Evolutionary conservation across 768 basidiomycete genomes (phyloP).

Genomic region (Agaricus blazei): DNA sequence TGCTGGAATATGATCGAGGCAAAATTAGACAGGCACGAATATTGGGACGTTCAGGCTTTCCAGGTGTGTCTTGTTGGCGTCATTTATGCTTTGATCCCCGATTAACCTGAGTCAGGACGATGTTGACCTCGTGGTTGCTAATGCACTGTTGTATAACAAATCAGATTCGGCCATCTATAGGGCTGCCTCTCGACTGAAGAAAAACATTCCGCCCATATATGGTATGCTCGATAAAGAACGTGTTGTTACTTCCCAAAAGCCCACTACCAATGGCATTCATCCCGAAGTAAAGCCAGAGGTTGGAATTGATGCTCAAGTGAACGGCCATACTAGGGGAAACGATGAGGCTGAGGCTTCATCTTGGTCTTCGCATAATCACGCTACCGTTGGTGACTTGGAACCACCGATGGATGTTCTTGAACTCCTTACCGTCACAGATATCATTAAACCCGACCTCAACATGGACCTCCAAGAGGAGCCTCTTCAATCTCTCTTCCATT

Average conservation of each 20-base stretch:
- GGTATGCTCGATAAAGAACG: slow-evolving; percentile 32
- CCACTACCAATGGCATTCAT: not conserved
- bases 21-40: slow-evolving; percentile 79
- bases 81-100: not conserved
- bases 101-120: slow-evolving; percentile 52
- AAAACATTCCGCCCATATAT: slow-evolving; percentile 32
- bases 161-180: slow-evolving; percentile 67
- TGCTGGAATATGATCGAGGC: slow-evolving; percentile 77
- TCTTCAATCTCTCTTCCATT: slow-evolving; percentile 61
- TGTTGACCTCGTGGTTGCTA: slow-evolving; percentile 76
- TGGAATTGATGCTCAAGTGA: not conserved
- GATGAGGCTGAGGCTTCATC: not conserved
- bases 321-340: not conserved
- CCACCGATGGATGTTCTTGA: slow-evolving; percentile 54
- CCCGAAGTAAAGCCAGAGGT: not conserved
- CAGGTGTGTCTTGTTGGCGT: slow-evolving; percentile 36
- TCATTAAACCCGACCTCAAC: slow-evolving; percentile 48
- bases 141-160: slow-evolving; percentile 85
- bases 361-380: not conserved
- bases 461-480: slow-evolving; percentile 54
- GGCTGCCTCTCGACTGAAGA: slow-evolving; percentile 59
- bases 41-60: slow-evolving; percentile 73
- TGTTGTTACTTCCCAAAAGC: not conserved
- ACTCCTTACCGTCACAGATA: slow-evolving; percentile 47
- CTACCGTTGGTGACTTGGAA: slow-evolving; percentile 69